Percentiles rank a stretch among this genome's conserved stretches.
Conservation (phyloP, 1,284 basidiomycete species). For the Fomitopsis palustris region DNA sequence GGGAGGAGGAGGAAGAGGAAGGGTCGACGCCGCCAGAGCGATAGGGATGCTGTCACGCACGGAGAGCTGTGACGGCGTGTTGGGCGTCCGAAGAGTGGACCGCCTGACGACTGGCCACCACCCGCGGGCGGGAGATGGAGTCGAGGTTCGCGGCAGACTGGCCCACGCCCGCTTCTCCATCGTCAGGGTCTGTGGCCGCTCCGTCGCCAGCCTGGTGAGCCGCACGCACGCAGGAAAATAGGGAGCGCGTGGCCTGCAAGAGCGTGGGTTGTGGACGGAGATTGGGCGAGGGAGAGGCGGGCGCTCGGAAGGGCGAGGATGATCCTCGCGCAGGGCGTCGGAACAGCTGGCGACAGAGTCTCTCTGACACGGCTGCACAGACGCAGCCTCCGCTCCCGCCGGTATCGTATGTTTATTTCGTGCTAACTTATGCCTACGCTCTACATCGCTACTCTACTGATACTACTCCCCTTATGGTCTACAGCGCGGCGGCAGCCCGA, state of each 20-base stretch:
- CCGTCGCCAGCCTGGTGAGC: neutral
- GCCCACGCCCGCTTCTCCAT: too few relatives aligned
- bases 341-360: too few relatives aligned
- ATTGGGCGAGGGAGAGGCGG: neutral
- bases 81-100: too few relatives aligned
- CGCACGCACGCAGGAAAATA: neutral
- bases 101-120: too few relatives aligned
- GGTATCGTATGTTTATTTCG: slow-evolving; percentile 8
- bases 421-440: slow-evolving; percentile 1
- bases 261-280: neutral
- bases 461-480: neutral
- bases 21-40: slow-evolving; percentile 1
- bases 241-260: neutral
- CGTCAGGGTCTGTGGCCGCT: neutral
- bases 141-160: neutral
- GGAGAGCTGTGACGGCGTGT: neutral
- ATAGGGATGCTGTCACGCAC: neutral
- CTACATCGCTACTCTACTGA: neutral
- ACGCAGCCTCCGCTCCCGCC: slow-evolving; percentile 2
- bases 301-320: neutral
- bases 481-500: neutral
- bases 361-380: neutral
- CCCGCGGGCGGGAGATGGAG: too few relatives aligned
- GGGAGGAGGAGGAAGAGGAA: slow-evolving; percentile 2
- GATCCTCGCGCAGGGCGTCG: neutral